Base-by-base conservation (phyloP, 2,329 filamentous ascomycete species). In the Penicillium sp. region DNA sequence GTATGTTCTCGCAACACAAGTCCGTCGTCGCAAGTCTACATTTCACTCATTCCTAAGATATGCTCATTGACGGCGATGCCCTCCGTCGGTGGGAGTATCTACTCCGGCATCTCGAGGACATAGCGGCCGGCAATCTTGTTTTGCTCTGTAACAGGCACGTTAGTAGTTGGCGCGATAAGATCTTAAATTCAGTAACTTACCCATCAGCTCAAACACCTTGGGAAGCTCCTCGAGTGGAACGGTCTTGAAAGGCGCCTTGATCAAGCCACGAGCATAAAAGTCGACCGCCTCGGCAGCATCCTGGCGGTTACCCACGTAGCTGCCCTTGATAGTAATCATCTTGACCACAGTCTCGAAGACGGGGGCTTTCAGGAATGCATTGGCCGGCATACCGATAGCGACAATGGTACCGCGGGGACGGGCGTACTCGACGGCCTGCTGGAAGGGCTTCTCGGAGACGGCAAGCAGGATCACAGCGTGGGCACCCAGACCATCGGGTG, bases 271-370 rank as follows among this genome's bases (percentile, higher is more conserved):
- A 58, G 84, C 81, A 83, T 86, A 97, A 82, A 97, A 97, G 67
- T 97, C 93, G 63, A 98, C 83, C 2, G 94, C 93, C 82, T 98
- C 94, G 55, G 88, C 86, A 0, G 88, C 89, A 75, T 98, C 94
- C 74, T 90, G 88, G 67, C 94, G 86, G 82, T 96, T 97, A 59
- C 94, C 94, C 67, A 98, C 94, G 75, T 97, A 97, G 69, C 88
- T 92, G 61, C 93, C 93, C 82, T 91, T 91, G 83, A 98, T 97
- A 70, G 79, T 88, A 81, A 97, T 88, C 92, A 96, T 96, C 79
- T 88, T 84, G 73, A 94, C 83, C 63, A 97, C 94, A 7, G 90
- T 91, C 73, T 93, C 88, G 75, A 97, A 96, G 57, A 97, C 92
- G 41, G 92, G 90, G 1, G 93, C 92, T 68, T 85, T 86, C 65